Evolutionary conservation across 2,329 filamentous ascomycete genomes (phyloP).

Genomic region (Aspergillus pseudoterreus): DNA sequence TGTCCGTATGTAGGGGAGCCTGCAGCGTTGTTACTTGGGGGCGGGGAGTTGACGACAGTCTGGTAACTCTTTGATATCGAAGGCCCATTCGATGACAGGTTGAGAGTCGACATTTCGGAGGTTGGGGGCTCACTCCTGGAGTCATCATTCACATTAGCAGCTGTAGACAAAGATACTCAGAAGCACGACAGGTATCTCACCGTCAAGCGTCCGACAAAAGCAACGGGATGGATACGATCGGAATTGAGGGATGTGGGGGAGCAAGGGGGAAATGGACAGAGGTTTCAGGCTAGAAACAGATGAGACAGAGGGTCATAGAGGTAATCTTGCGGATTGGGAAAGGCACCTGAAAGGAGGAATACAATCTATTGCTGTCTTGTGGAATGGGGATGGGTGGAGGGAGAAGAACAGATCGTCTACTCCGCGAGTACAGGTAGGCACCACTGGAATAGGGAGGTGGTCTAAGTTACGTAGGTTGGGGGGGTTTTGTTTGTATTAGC

Average conservation of each 20-base stretch:
- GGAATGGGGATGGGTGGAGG: not conserved
- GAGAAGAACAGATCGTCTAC: not conserved
- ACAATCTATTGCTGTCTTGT: not conserved
- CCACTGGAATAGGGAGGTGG: not conserved
- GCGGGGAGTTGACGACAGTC: constrained; percentile 60
- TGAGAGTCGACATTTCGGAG: constrained; percentile 68
- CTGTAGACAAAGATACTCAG: too few species aligned
- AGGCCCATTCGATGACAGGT: constrained; percentile 73
- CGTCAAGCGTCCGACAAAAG: too few species aligned
- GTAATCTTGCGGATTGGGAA: not conserved
- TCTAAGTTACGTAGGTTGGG: not conserved
- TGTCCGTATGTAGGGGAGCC: constrained; percentile 79
- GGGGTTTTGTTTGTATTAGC: not conserved
- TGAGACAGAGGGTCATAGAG: not conserved
- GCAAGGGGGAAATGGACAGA: not conserved
- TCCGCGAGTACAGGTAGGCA: not conserved
- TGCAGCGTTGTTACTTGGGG: constrained; percentile 51
- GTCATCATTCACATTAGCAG: too few species aligned
- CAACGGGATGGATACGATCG: too few species aligned
- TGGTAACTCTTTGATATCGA: constrained; percentile 76
- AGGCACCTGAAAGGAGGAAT: not conserved
- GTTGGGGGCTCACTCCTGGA: too few species aligned
- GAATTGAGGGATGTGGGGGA: not conserved
- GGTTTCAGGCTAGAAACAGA: too few species aligned
- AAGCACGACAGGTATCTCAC: too few species aligned